Evolutionary conservation across 108 stramenopile genomes (phyloP).

Genomic region (Mediolabrus comicus): DNA sequence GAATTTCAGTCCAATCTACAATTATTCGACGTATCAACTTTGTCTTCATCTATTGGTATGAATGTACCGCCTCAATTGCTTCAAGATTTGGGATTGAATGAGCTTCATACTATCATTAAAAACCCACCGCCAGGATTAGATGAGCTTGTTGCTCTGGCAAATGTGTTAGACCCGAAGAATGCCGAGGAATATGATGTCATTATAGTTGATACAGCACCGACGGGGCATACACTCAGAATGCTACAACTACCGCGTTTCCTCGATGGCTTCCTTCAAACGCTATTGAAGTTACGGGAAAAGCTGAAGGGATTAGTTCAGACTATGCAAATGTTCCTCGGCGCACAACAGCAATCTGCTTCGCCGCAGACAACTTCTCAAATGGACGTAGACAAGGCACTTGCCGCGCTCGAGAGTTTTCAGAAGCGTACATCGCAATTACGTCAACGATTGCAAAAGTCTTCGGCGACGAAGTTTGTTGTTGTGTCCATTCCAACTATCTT

Average conservation of each 20-base stretch:
- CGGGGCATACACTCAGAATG: constrained; percentile 91
- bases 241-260: constrained; percentile 85
- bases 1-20: constrained; percentile 66
- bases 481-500: constrained; percentile 93
- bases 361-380: constrained; percentile 33
- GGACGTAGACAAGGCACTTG: constrained; percentile 71
- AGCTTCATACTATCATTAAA: constrained; percentile 76
- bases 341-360: constrained; percentile 9
- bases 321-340: constrained; percentile 75
- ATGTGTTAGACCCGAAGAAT: constrained; percentile 72
- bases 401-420: constrained; percentile 70
- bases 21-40: constrained; percentile 66
- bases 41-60: constrained; percentile 61
- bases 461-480: constrained; percentile 76
- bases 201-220: constrained; percentile 90
- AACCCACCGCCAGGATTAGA: constrained; percentile 96
- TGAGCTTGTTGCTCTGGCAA: constrained; percentile 88
- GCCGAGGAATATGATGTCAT: constrained; percentile 82
- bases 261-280: constrained; percentile 79
- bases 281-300: constrained; percentile 72
- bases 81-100: constrained; percentile 71
- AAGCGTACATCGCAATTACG: constrained; percentile 53
- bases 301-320: constrained; percentile 71
- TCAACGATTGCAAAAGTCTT: constrained; percentile 47
- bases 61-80: constrained; percentile 56